Conservation (phyloP, 1,284 basidiomycete genomes). For the Ceratobasidium sp. region DNA sequence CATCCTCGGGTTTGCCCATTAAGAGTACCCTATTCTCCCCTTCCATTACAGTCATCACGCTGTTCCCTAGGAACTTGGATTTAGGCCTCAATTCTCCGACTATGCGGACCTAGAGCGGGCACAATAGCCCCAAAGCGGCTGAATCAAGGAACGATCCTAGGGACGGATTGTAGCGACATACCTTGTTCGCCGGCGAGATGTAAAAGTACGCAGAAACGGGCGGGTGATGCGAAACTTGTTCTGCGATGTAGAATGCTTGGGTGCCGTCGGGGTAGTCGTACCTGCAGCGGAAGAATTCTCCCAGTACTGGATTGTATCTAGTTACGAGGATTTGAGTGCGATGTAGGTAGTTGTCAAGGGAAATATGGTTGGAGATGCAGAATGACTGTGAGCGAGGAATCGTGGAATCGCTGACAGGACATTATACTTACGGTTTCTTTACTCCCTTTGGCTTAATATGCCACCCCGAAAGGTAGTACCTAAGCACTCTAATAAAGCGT, state of each 20-base stretch:
- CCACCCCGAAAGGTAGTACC: constrained; percentile 99
- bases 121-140: no score
- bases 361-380: background rate
- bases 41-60: constrained; percentile 94
- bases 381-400: background rate
- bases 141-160: no score
- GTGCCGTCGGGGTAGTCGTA: constrained; percentile 94
- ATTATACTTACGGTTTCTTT: constrained; percentile 88
- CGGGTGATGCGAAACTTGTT: constrained; percentile 96
- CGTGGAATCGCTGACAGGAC: constrained; percentile 29
- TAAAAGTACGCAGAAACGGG: constrained; percentile 98
- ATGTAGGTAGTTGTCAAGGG: background rate
- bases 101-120: constrained; percentile 61
- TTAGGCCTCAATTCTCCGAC: constrained; percentile 96
- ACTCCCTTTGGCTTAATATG: constrained; percentile 99
- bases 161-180: no score
- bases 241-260: constrained; percentile 95
- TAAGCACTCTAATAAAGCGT: constrained; percentile 89
- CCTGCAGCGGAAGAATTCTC: constrained; percentile 96
- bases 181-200: constrained; percentile 88
- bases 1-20: constrained; percentile 84
- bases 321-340: no score
- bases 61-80: constrained; percentile 96
- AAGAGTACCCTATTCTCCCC: constrained; percentile 91
- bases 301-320: constrained; percentile 96